Evolutionary conservation across 495 filamentous ascomycete species (phyloP).

Genomic region (Penicillium goetzii): DNA sequence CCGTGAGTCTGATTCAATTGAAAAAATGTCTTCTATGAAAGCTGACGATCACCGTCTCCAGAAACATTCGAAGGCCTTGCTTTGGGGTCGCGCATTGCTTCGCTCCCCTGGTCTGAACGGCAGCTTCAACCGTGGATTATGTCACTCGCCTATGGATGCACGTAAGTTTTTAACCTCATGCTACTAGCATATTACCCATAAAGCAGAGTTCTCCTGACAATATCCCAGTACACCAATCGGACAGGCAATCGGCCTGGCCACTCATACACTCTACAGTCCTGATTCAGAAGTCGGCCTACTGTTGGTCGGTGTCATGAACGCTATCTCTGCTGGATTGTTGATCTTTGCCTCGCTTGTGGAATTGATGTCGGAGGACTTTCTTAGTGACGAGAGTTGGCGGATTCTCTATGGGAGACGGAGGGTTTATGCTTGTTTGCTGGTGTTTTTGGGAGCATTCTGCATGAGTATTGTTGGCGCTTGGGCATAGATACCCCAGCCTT

Average conservation of each 20-base stretch:
- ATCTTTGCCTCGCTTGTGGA: constrained; percentile 67
- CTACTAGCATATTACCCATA: neutral
- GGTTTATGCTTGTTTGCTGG: constrained; percentile 68
- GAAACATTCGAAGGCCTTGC: constrained; percentile 67
- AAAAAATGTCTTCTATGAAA: neutral
- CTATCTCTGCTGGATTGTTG: constrained; percentile 65
- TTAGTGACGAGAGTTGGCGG: constrained; percentile 62
- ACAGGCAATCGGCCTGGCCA: constrained; percentile 75
- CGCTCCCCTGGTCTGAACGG: constrained; percentile 41
- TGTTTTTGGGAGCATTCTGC: constrained; percentile 69
- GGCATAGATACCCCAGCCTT: constrained; percentile 52
- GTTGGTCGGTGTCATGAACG: constrained; percentile 70
- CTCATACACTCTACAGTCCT: constrained; percentile 64
- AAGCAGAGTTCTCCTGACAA: constrained; percentile 25
- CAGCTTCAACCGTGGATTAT: constrained; percentile 70
- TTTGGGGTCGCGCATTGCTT: constrained; percentile 66
- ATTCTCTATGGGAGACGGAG: constrained; percentile 65
- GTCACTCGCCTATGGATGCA: constrained; percentile 76
- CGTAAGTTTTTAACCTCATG: constrained; percentile 22
- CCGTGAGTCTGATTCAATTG: constrained; percentile 40
- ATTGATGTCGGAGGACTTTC: constrained; percentile 64
- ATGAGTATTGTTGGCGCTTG: constrained; percentile 88
- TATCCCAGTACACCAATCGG: constrained; percentile 72
- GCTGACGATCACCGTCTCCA: constrained; percentile 30
- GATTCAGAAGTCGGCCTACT: constrained; percentile 65